Base-by-base conservation (phyloP, 106 monocot genomes). In the Narthecium ossifragum region DNA sequence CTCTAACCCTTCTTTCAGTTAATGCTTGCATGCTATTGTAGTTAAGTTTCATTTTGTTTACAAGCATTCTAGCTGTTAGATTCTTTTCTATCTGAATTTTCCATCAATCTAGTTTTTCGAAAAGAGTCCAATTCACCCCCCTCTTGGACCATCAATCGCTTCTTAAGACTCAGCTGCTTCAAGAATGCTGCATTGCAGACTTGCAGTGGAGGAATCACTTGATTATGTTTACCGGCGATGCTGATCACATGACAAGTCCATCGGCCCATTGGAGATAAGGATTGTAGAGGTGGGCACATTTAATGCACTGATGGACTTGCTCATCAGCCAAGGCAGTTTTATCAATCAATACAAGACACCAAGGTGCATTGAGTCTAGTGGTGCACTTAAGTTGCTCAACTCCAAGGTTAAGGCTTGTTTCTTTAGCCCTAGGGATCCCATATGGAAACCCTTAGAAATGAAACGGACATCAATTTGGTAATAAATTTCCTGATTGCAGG, bases 341-440 rank as follows among this genome's bases (percentile, higher is more conserved):
- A 87, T 92, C 26, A 92, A 92, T 66, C 92, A 92, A 71, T 92
- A 92, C 75, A 92, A 92, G 73, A 81, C 87, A 6, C 92, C 92
- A 21, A 61, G 92, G 22, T 92, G 92, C 58, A 75, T 92, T 46
- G 69, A 75, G 49, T 36, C 63, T 5, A 65, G 47, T 23, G 73
- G 72, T 15, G 34, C 76, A 25, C 68, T 84, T 2, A 78, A 88
- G 66, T 84, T 92, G 32, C 70, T 92, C 59, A 57, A 92, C 59
- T 34, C 41, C 10, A 65, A 64, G 57, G 84, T 88, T 20, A 30
- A 34, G 55, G 53, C 60, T 26, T 76, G 28, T 21, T 81, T 70
- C 57, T 88, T 92, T 46, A 92, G 92, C 58, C 92, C 87, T 23
- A 87, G 73, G 65, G 78, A 75, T 51, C 92, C 92, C 17, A 78